phyloP scores from a whole-genome alignment of 441 rosid genomes.

The Erodium moschatum region DNA sequence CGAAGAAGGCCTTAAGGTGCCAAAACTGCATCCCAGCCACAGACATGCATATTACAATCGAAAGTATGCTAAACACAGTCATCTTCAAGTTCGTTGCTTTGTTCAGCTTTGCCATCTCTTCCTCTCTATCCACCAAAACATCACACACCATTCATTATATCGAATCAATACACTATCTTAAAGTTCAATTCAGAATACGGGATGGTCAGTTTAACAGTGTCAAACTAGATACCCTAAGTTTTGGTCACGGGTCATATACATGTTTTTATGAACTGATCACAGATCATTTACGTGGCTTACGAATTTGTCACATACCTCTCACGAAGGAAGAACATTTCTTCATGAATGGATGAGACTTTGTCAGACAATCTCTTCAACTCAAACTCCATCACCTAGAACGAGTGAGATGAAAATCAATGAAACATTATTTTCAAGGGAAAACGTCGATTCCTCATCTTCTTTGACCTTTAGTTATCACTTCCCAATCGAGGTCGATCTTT shows the following conservation, averaged over 20 bases:
- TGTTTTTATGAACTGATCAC: too few relatives aligned
- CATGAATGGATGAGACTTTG: constrained; percentile 48
- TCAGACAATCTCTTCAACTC: constrained; percentile 65
- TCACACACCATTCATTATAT: background rate
- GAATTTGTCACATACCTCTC: too few relatives aligned
- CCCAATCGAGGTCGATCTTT: too few relatives aligned
- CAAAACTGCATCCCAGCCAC: constrained; percentile 1
- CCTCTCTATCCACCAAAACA: background rate
- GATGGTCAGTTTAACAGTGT: too few relatives aligned
- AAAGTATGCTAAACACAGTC: background rate
- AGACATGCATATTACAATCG: background rate
- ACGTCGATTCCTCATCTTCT: too few relatives aligned
- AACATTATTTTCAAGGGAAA: too few relatives aligned
- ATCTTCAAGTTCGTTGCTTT: background rate
- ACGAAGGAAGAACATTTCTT: constrained; percentile 75
- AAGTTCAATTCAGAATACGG: too few relatives aligned
- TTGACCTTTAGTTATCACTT: too few relatives aligned
- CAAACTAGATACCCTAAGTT: too few relatives aligned
- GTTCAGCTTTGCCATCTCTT: background rate
- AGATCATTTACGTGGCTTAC: too few relatives aligned
- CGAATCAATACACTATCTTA: background rate
- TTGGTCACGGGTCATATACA: too few relatives aligned
- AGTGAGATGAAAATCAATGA: background rate
- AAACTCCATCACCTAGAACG: constrained; percentile 47
- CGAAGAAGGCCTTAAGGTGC: background rate